phyloP scores from a whole-genome alignment of 805 yeast genomes.

The Metschnikowia sp. region DNA sequence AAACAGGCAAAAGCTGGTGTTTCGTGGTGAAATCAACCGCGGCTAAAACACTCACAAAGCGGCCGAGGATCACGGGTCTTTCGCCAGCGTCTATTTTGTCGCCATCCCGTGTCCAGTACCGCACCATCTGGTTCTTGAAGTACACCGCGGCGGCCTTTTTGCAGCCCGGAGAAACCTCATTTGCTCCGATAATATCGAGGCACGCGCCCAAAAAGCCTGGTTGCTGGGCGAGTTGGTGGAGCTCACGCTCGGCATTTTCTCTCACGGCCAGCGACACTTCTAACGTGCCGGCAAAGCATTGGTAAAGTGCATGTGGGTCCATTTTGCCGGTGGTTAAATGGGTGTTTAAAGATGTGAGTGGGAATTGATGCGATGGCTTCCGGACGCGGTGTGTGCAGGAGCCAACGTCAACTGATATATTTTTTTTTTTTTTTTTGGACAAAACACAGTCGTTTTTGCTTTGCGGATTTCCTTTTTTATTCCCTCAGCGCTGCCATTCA shows the following conservation, averaged over 20 bases:
- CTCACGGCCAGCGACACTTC: constrained; percentile 61
- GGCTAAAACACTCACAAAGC: constrained; percentile 63
- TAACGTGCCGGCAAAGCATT: constrained; percentile 77
- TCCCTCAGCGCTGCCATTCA: too few relatives aligned
- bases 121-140: constrained; percentile 69
- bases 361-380: too few relatives aligned
- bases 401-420: background rate
- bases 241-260: constrained; percentile 64
- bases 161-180: constrained; percentile 39
- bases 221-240: constrained; percentile 51
- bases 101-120: constrained; percentile 51
- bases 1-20: constrained; percentile 38
- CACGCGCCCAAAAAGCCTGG: constrained; percentile 84
- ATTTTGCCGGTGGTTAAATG: constrained; percentile 29
- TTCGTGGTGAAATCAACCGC: constrained; percentile 29
- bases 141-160: constrained; percentile 76
- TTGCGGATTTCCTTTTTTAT: too few relatives aligned
- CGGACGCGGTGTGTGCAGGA: too few relatives aligned
- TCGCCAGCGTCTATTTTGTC: constrained; percentile 59
- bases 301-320: constrained; percentile 67
- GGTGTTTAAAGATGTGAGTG: background rate
- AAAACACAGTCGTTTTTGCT: background rate
- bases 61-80: constrained; percentile 66
- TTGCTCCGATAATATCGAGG: constrained; percentile 63
- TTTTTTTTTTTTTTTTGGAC: background rate